Evolutionary conservation across 441 rosid genomes (phyloP), one percentile per base, ranked within the genome.

Genomic region (Gossypium schwendimanii): DNA sequence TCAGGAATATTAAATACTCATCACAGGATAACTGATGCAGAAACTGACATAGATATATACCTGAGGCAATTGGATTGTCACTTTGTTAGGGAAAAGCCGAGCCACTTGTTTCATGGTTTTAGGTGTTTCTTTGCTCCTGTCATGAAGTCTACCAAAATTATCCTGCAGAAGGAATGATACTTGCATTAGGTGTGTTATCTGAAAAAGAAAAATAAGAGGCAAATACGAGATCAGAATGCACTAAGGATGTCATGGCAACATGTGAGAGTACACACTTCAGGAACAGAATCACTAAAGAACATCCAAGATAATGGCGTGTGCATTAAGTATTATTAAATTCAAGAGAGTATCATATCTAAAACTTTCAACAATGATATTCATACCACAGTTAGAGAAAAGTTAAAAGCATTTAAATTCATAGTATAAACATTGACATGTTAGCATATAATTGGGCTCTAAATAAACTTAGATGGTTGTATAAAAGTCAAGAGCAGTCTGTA

Each of bases 41-140:
- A 61, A 62, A 69, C 6, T 1, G 28, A 76, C 20, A 20, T 14
- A 49, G 47, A 55, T 20, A 61, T 50, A 61, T 50, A 95, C 99
- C 98, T 93, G 98, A 84, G 99, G 99, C 63, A 91, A 76, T 81
- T 96, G 99, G 80, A 96, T 86, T n/a, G 88, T 77, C 73, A 96
- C 90, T 92, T 93, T 96, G 85, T 93, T 93, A 9, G 99, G 97
- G 78, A 96, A 89, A 68, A 96, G 96, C 55, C 98, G 84, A 70
- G 91, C 81, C 50, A 96, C 87, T 75, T 96, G 99, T 83, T 96
- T 96, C 91, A 88, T 77, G 26, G 91, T 81, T 86, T 96, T 96
- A 20, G 96, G 91, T 20, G 83, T 88, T 80, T 96, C 99, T 81
- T 93, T 96, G 85, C 86, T 91, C 80, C 92, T 90, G 72, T 93